Percentiles rank a stretch among this genome's conserved stretches.
Conservation (phyloP, 768 basidiomycete species). For the Kwoniella dejecticola region DNA sequence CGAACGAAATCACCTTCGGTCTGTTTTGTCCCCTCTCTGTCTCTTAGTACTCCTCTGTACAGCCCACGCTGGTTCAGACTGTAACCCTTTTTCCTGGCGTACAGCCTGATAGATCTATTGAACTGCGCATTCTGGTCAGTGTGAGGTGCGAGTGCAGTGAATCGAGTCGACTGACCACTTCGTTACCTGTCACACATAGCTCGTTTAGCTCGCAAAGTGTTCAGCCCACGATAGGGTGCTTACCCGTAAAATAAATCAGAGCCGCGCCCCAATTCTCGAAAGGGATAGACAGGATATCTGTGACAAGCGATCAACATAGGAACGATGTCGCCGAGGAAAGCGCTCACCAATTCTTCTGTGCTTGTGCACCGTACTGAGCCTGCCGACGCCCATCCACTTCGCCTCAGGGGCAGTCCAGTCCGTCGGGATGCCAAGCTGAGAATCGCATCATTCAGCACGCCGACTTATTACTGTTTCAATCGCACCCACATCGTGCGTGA, state of each 20-base stretch:
- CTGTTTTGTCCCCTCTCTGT: conserved; percentile 67
- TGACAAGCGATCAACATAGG: too few species aligned
- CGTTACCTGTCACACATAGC: conserved; percentile 63
- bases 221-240: too few species aligned
- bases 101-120: conserved; percentile 82
- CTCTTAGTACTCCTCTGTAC: conserved; percentile 70
- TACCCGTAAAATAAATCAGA: conserved; percentile 84
- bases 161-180: conserved; percentile 66
- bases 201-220: background rate
- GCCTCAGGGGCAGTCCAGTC: conserved; percentile 70
- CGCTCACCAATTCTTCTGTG: conserved; percentile 69
- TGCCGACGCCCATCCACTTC: conserved; percentile 80
- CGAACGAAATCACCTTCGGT: conserved; percentile 61
- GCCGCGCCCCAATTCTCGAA: conserved; percentile 79
- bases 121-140: conserved; percentile 61
- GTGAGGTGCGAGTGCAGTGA: background rate
- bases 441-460: too few species aligned
- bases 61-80: conserved; percentile 86
- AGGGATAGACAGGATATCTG: conserved; percentile 79
- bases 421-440: conserved; percentile 68
- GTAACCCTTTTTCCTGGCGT: conserved; percentile 77
- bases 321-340: too few species aligned
- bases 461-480: too few species aligned
- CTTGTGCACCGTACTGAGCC: conserved; percentile 59
- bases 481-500: conserved; percentile 72